These are phyloP conservation scores for Rhinocladiella mackenziei DNA, from an alignment of 2,329 filamentous ascomycete genomes.

Conservation along the genomic window DNA sequence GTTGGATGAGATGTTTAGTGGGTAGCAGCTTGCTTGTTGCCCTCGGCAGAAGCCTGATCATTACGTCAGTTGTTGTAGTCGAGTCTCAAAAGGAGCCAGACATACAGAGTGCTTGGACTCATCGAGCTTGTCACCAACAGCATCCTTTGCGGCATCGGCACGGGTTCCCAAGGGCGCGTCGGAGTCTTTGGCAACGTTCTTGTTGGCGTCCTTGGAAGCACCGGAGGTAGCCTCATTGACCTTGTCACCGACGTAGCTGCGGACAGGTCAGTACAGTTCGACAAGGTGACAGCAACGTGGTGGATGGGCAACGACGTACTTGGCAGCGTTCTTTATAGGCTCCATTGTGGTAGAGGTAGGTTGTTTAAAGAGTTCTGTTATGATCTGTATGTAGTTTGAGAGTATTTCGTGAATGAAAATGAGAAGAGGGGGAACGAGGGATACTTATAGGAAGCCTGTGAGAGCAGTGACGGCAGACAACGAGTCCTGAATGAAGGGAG, in stretches of 20 bases:
- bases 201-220: constrained; percentile 66
- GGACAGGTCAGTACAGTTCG: constrained; percentile 43
- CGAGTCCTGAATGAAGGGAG: not conserved
- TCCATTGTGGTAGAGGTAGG: constrained; percentile 26
- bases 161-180: constrained; percentile 53
- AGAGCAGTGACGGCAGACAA: constrained; percentile 2
- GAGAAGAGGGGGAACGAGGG: constrained; percentile 3
- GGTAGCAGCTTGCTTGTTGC: constrained; percentile 29
- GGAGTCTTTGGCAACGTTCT: constrained; percentile 62
- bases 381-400: constrained; percentile 2
- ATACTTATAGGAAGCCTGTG: constrained; percentile 18
- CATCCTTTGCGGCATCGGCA: constrained; percentile 50
- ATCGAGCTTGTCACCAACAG: constrained; percentile 51
- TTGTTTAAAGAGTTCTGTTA: constrained; percentile 9
- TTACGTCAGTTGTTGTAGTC: constrained; percentile 8
- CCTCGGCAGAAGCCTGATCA: constrained; percentile 27
- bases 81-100: not conserved
- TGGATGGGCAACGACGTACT: constrained; percentile 18
- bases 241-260: constrained; percentile 65
- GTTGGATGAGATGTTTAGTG: constrained; percentile 21
- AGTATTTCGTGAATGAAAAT: constrained; percentile 11
- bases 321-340: constrained; percentile 29
- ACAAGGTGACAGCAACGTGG: not conserved
- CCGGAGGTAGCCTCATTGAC: constrained; percentile 55
- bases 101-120: constrained; percentile 48